Evolutionary conservation across 177 flowering plant genomes (phyloP).

Genomic region (Vitis hybrid): DNA sequence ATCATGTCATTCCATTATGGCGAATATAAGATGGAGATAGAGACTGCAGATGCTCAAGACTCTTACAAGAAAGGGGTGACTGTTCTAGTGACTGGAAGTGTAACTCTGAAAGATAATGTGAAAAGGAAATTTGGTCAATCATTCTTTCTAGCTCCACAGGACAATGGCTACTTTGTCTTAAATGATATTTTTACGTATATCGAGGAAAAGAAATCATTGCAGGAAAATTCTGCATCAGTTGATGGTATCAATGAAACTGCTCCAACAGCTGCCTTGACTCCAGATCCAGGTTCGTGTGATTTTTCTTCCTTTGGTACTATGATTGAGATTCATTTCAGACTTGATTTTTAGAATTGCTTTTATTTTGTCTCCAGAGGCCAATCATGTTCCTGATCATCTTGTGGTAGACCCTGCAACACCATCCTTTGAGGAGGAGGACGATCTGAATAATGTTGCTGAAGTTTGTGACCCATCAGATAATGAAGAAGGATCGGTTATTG

Average conservation of each 20-base stretch:
- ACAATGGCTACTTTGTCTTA: constrained; percentile 49
- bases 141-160: constrained; percentile 65
- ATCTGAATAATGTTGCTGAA: constrained; percentile 38
- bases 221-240: constrained; percentile 10
- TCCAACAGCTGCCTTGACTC: constrained; percentile 5
- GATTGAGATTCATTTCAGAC: neutral
- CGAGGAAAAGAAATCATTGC: constrained; percentile 28
- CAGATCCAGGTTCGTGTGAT: constrained; percentile 24
- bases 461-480: constrained; percentile 40
- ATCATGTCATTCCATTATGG: constrained; percentile 40
- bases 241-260: constrained; percentile 15
- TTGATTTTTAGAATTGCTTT: neutral
- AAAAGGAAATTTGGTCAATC: constrained; percentile 45
- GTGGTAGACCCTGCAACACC: constrained; percentile 19
- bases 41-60: constrained; percentile 60
- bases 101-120: constrained; percentile 46
- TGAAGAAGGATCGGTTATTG: constrained; percentile 41
- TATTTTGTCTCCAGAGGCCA: constrained; percentile 24
- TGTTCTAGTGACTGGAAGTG: constrained; percentile 56
- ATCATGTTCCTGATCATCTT: constrained; percentile 20
- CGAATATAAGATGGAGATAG: constrained; percentile 42
- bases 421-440: constrained; percentile 26
- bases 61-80: constrained; percentile 46
- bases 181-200: constrained; percentile 54
- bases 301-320: neutral